Conservation (phyloP, 192 early-diverging fungal genomes). For the Entomortierella lignicola region DNA sequence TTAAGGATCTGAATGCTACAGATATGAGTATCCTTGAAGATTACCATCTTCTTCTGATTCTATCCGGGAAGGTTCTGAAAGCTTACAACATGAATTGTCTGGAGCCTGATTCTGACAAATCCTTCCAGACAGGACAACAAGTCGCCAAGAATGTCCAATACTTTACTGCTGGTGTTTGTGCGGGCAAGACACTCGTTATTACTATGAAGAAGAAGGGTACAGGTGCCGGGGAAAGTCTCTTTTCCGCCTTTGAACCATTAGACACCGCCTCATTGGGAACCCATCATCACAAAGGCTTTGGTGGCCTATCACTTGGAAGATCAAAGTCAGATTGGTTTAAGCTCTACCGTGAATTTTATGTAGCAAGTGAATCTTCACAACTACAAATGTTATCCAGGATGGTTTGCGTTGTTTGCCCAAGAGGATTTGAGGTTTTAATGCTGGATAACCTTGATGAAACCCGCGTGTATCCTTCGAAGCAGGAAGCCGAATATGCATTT, state of each 20-base stretch:
- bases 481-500: conserved; percentile 81
- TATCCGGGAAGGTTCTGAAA: conserved; percentile 61
- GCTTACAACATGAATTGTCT: conserved; percentile 36
- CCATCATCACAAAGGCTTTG: neutral
- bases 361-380: conserved; percentile 84
- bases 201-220: conserved; percentile 29
- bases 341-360: conserved; percentile 85
- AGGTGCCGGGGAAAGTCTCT: conserved; percentile 16
- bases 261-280: conserved; percentile 19
- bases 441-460: conserved; percentile 78
- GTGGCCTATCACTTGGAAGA: conserved; percentile 16
- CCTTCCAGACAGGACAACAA: conserved; percentile 17
- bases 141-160: conserved; percentile 38
- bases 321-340: conserved; percentile 34
- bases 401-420: conserved; percentile 81
- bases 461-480: conserved; percentile 83
- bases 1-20: conserved; percentile 69
- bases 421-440: conserved; percentile 93
- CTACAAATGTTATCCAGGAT: conserved; percentile 85
- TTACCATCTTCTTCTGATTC: conserved; percentile 78
- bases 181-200: conserved; percentile 34
- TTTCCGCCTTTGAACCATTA: conserved; percentile 19
- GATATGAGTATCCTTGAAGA: conserved; percentile 87
- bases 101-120: conserved; percentile 34
- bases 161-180: conserved; percentile 53